Base-by-base conservation (phyloP, 2,329 filamentous ascomycete genomes). In the Penicillium sp. region DNA sequence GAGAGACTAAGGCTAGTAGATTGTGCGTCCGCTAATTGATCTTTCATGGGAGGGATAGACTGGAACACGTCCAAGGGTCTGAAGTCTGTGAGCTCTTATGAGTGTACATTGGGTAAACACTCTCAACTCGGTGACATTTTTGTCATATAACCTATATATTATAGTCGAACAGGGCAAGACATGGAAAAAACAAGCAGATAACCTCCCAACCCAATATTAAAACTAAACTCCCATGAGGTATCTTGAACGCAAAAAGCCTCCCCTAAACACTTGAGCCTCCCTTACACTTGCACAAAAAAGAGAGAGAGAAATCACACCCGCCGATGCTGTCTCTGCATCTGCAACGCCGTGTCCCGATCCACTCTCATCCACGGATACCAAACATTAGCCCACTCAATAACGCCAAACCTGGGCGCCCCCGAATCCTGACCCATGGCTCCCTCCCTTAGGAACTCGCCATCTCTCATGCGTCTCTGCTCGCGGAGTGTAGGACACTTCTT, bases 351-450 rank as follows among this genome's bases (percentile, higher is more conserved):
- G 20, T 62, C 62, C 39, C 51, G 61, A 43, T 49, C 54, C 52
- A 66, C 63, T 9, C 61, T 61, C 70, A 73, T 73, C 70, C 70
- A 73, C 18, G 68, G 65, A 60, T 69, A 74, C 61, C 70, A 68
- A 16, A 67, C 56, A 34, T 63, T 60, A 13, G 64, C 67, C 60
- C 65, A 69, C 40, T 69, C 63, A 20, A 70, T 55, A 27, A 73
- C 69, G 1, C 70, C 70, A 51, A 68, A 73, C 43, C 60, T 60
- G 13, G 67, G 68, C 29, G 63, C 55, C 10, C 48, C 52, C 18
- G 56, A 56, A 6, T 65, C 57, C n/a, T 49, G 46, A 4, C 46
- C 47, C 22, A 61, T 50, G 7, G 63, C 52, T 10, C 62, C 63
- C 40, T 67, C 62, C 4, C 65, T 59, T 34, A 71, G 58, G 39